phyloP scores from a whole-genome alignment of 768 basidiomycete genomes.

The Lentinula boryana region DNA sequence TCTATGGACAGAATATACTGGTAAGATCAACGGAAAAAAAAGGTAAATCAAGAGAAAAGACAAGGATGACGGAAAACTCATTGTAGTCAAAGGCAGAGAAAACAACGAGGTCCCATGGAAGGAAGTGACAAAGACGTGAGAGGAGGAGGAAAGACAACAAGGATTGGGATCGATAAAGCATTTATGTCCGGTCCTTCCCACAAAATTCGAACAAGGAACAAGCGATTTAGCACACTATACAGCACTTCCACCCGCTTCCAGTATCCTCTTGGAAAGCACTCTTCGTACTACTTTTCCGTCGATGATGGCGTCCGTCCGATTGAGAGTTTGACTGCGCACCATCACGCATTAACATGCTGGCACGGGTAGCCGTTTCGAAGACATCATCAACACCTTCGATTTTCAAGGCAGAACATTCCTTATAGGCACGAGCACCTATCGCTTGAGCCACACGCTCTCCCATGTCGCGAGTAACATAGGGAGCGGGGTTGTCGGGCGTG shows the following conservation, averaged over 20 bases:
- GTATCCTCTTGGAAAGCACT: slow-evolving; percentile 35
- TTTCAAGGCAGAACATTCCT: slow-evolving; percentile 88
- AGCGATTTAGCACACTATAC: slow-evolving; percentile 53
- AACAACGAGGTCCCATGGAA: background rate
- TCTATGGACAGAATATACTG: slow-evolving; percentile 4
- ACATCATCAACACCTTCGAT: slow-evolving; percentile 95
- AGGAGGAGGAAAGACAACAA: background rate
- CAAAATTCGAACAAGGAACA: background rate
- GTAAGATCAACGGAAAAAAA: background rate
- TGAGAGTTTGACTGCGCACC: slow-evolving; percentile 51
- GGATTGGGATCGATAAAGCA: background rate
- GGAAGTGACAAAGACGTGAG: background rate
- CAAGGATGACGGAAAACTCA: background rate
- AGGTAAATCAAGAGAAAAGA: background rate
- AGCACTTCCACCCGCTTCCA: slow-evolving; percentile 49
- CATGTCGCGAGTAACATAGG: slow-evolving; percentile 69
- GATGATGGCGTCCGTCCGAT: slow-evolving; percentile 37
- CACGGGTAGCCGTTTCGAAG: slow-evolving; percentile 94
- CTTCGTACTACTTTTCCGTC: slow-evolving; percentile 50
- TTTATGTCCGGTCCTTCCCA: background rate
- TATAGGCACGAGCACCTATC: slow-evolving; percentile 92
- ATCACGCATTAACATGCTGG: slow-evolving; percentile 93
- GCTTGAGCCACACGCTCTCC: slow-evolving; percentile 76
- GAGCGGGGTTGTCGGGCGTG: slow-evolving; percentile 34
- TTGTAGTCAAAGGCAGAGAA: background rate